Conservation (phyloP, 352 stramenopile genomes). For the Globisporangium middletonii region DNA sequence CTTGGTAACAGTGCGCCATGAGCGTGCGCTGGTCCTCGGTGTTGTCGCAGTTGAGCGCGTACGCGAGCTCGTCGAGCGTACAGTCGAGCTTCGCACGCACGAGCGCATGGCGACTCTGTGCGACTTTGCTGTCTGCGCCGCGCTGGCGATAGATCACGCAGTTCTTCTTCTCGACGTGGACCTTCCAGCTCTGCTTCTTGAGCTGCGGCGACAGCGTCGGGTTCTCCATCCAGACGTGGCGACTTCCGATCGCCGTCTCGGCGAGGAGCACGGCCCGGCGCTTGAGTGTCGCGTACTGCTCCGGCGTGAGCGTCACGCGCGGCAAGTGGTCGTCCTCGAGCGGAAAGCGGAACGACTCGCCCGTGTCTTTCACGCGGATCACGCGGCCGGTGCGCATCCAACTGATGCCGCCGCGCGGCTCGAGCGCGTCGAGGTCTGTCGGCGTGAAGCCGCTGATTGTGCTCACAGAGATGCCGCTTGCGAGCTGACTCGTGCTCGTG, state of each 20-base stretch:
- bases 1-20: conserved; percentile 60
- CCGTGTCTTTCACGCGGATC: conserved; percentile 67
- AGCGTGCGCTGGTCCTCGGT: conserved; percentile 59
- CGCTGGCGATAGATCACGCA: conserved; percentile 59
- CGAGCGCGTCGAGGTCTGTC: conserved; percentile 2
- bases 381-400: conserved; percentile 70
- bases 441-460: conserved; percentile 1
- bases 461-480: conserved; percentile 1
- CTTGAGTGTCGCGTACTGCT: conserved; percentile 27
- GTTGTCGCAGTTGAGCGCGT: conserved; percentile 48
- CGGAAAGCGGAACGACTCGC: conserved; percentile 66
- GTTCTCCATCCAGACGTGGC: conserved; percentile 66
- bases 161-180: conserved; percentile 63
- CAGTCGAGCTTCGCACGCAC: conserved; percentile 62
- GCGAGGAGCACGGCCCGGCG: conserved; percentile 26
- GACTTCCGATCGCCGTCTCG: conserved; percentile 32
- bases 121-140: conserved; percentile 30
- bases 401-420: conserved; percentile 30
- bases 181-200: conserved; percentile 59
- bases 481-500: not conserved
- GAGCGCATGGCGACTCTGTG: conserved; percentile 39
- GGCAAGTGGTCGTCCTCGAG: conserved; percentile 58
- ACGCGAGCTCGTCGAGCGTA: conserved; percentile 66
- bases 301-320: conserved; percentile 23
- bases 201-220: conserved; percentile 47